Conservation (phyloP, 2,329 filamentous ascomycete species). For the Botrytis tulipae region DNA sequence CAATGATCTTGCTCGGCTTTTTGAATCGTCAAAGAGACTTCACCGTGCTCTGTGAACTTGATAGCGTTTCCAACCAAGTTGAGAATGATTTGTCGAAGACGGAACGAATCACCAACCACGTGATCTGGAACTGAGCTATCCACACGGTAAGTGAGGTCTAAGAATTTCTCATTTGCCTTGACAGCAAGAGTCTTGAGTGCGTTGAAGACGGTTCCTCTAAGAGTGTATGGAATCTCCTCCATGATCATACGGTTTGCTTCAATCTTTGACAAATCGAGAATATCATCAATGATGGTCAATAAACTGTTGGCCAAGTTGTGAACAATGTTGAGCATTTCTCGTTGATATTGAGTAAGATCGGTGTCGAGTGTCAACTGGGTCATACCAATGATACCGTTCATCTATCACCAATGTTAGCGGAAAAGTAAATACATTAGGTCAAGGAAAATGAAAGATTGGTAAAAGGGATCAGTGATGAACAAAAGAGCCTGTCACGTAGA, state of each 20-base stretch:
- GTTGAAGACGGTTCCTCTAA: slow-evolving; percentile 94
- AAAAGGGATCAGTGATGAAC: background rate
- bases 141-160: slow-evolving; percentile 90
- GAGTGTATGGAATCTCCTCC: slow-evolving; percentile 94
- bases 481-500: background rate
- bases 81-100: slow-evolving; percentile 91
- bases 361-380: slow-evolving; percentile 95
- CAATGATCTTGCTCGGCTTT: slow-evolving; percentile 65
- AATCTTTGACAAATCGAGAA: slow-evolving; percentile 73
- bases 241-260: slow-evolving; percentile 98
- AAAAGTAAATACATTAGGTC: background rate
- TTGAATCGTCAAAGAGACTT: slow-evolving; percentile 91
- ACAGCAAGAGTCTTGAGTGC: slow-evolving; percentile 95
- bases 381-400: slow-evolving; percentile 50
- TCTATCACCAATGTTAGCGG: slow-evolving; percentile 4
- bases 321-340: slow-evolving; percentile 98
- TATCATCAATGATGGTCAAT: slow-evolving; percentile 92
- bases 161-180: slow-evolving; percentile 92
- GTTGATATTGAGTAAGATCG: slow-evolving; percentile 88
- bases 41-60: slow-evolving; percentile 96
- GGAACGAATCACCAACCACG: slow-evolving; percentile 94
- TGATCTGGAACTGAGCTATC: slow-evolving; percentile 93
- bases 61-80: slow-evolving; percentile 98
- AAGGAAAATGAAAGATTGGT: background rate
- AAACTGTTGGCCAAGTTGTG: slow-evolving; percentile 95